These are phyloP conservation scores for Tetrapisispora pingtungensis DNA, from an alignment of 805 yeast genomes.

Conservation along the genomic window DNA sequence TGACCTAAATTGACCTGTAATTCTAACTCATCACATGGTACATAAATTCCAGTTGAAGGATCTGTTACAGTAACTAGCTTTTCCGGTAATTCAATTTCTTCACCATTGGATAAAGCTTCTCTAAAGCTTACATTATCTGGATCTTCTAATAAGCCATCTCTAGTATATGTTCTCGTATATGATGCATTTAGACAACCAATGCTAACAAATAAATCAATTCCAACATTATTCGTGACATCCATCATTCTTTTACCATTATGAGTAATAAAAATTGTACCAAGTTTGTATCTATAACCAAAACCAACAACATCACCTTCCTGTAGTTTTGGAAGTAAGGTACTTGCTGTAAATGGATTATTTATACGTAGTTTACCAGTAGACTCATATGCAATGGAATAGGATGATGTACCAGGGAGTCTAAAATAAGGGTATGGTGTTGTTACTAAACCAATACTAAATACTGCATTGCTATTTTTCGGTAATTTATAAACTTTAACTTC, in stretches of 20 bases:
- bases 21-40: slow-evolving; percentile 25
- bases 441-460: slow-evolving; percentile 54
- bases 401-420: slow-evolving; percentile 63
- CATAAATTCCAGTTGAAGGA: slow-evolving; percentile 9
- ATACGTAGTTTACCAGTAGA: slow-evolving; percentile 61
- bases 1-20: slow-evolving; percentile 69
- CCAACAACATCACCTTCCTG: slow-evolving; percentile 89
- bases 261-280: slow-evolving; percentile 85
- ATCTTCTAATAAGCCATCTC: slow-evolving; percentile 28
- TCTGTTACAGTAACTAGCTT: slow-evolving; percentile 20
- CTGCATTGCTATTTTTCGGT: slow-evolving; percentile 31
- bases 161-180: slow-evolving; percentile 29
- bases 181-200: slow-evolving; percentile 33
- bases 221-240: slow-evolving; percentile 69
- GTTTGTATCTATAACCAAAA: slow-evolving; percentile 70
- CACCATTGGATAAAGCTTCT: slow-evolving; percentile 17
- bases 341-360: slow-evolving; percentile 46
- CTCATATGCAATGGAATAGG: slow-evolving; percentile 64
- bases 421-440: slow-evolving; percentile 70
- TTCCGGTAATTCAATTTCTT: slow-evolving; percentile 15
- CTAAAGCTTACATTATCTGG: slow-evolving; percentile 26
- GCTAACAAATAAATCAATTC: slow-evolving; percentile 33
- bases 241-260: slow-evolving; percentile 82
- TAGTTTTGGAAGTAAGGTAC: slow-evolving; percentile 34
- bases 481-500: slow-evolving; percentile 46